Evolutionary conservation across 78 protist species (phyloP).

Genomic region (Polysphondylium violaceum): DNA sequence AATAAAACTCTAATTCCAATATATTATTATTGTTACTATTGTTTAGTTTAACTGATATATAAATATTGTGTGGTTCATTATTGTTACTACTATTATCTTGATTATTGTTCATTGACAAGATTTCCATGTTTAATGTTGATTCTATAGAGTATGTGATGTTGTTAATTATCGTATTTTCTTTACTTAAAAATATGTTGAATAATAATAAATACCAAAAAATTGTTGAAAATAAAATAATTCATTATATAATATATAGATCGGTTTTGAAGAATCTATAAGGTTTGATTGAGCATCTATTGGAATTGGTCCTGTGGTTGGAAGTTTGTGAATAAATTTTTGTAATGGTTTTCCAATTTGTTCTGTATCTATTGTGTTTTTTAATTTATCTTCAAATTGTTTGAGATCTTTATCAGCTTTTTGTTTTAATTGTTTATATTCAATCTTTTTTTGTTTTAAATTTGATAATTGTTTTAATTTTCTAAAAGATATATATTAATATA

Average conservation of each 20-base stretch:
- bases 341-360: slow-evolving; percentile 13
- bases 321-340: slow-evolving; percentile 1
- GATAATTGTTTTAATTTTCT: slow-evolving; percentile 27
- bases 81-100: neutral
- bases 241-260: slow-evolving; percentile 26
- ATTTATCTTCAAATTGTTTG: slow-evolving; percentile 22
- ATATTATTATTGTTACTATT: neutral
- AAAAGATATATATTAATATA: neutral
- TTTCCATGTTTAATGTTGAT: neutral
- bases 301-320: neutral
- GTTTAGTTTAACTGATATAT: neutral
- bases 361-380: neutral
- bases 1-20: slow-evolving; percentile 18
- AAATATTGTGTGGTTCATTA: neutral
- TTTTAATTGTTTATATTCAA: neutral
- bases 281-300: neutral
- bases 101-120: neutral
- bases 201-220: neutral
- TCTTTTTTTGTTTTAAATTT: neutral
- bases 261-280: slow-evolving; percentile 24
- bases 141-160: neutral
- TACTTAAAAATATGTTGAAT: neutral
- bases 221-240: slow-evolving; percentile 31
- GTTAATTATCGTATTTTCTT: too few species aligned
- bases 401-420: slow-evolving; percentile 7